Conservation (phyloP, 1,139 yeast species). For the Suhomyces terraborum region DNA sequence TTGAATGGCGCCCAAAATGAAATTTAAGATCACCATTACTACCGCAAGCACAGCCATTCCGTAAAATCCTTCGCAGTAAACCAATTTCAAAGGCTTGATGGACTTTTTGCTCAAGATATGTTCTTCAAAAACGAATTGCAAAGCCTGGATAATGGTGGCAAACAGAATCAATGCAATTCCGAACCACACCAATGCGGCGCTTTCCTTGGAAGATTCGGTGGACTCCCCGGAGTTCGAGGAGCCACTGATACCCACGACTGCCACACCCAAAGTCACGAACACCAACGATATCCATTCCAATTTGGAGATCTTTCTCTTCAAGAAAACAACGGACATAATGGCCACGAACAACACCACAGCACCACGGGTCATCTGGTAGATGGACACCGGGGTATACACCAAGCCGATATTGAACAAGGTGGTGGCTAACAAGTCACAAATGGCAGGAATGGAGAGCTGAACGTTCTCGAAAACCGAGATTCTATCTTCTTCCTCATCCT, state of each 20-base stretch:
- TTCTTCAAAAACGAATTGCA: slow-evolving; percentile 80
- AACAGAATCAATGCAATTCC: slow-evolving; percentile 62
- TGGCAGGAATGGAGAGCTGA: slow-evolving; percentile 59
- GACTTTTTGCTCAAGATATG: slow-evolving; percentile 57
- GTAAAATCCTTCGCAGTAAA: slow-evolving; percentile 74
- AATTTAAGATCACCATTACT: slow-evolving; percentile 47
- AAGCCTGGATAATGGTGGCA: slow-evolving; percentile 69
- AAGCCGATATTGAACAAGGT: slow-evolving; percentile 78
- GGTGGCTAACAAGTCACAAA: slow-evolving; percentile 73
- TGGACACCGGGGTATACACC: slow-evolving; percentile 75
- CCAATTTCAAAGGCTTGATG: slow-evolving; percentile 65
- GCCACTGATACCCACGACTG: slow-evolving; percentile 75
- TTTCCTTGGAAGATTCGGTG: slow-evolving; percentile 17
- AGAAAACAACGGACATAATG: slow-evolving; percentile 63
- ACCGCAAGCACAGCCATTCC: slow-evolving; percentile 54
- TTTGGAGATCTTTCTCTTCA: slow-evolving; percentile 55
- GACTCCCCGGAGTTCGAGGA: slow-evolving; percentile 26
- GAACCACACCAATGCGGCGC: slow-evolving; percentile 36
- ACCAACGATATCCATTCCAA: slow-evolving; percentile 70
- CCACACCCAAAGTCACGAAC: slow-evolving; percentile 66
- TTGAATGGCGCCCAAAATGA: slow-evolving; percentile 39
- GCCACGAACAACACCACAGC: slow-evolving; percentile 79
- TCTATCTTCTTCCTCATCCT: slow-evolving; percentile 10
- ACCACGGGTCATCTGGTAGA: slow-evolving; percentile 85
- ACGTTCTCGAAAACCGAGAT: slow-evolving; percentile 27